Conservation (phyloP, 257 asterid species). For the Euphrasia confusa region DNA sequence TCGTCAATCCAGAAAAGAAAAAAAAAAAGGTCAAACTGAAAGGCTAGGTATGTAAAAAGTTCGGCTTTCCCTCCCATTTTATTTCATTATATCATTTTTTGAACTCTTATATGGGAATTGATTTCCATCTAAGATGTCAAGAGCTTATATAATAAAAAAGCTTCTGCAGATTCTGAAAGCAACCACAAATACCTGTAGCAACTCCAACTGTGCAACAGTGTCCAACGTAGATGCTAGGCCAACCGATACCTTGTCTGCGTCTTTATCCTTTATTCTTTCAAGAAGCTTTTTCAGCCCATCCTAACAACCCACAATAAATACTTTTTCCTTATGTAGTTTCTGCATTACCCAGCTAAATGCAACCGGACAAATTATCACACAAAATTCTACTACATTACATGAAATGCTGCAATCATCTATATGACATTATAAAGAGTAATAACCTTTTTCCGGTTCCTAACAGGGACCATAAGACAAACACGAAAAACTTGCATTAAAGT, state of each 20-base stretch:
- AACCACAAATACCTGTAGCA: slow-evolving; percentile 63
- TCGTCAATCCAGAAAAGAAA: slow-evolving; percentile 26
- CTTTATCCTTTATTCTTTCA: slow-evolving; percentile 64
- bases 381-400: too few species aligned
- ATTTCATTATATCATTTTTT: neutral
- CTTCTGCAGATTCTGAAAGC: slow-evolving; percentile 16
- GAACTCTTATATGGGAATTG: too few species aligned
- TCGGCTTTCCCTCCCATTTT: neutral
- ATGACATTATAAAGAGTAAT: neutral
- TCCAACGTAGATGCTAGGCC: slow-evolving; percentile 81
- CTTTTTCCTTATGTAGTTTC: too few species aligned
- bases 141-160: slow-evolving; percentile 12
- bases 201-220: slow-evolving; percentile 77
- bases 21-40: neutral
- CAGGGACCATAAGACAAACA: too few species aligned
- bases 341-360: too few species aligned
- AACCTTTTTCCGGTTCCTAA: neutral
- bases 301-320: slow-evolving; percentile 35
- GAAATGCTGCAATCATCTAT: slow-evolving; percentile 17
- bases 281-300: slow-evolving; percentile 83
- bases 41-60: neutral
- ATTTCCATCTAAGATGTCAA: slow-evolving; percentile 11
- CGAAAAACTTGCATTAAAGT: too few species aligned
- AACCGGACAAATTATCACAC: too few species aligned
- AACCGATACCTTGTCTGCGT: slow-evolving; percentile 76